Conservation (phyloP, 805 yeast genomes). For the Novakomyces olei region DNA sequence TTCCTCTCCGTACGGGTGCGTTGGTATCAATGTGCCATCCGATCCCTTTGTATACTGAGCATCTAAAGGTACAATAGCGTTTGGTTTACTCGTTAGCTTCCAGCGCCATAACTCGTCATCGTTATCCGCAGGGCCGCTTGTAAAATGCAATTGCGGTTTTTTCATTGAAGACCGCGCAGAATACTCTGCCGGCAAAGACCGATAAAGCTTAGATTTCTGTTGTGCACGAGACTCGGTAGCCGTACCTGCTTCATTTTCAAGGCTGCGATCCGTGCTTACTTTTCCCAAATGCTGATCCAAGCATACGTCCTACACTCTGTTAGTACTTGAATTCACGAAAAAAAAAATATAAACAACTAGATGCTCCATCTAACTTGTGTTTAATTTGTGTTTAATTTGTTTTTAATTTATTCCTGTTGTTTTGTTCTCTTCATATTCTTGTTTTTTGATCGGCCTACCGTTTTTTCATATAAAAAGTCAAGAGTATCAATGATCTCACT, state of each 20-base stretch:
- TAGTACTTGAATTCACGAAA: not conserved
- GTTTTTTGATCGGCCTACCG: conserved; percentile 14
- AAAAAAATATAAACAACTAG: not conserved
- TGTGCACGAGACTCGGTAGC: conserved; percentile 11
- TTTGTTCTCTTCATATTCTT: conserved; percentile 4
- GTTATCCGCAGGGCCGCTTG: conserved; percentile 38
- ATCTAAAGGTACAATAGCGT: conserved; percentile 35
- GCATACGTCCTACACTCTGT: conserved; percentile 6
- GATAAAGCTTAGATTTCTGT: conserved; percentile 17
- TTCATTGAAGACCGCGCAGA: no score
- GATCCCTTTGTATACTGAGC: conserved; percentile 16
- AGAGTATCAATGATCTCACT: conserved; percentile 34
- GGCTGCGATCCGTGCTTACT: conserved; percentile 1
- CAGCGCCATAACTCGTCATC: conserved; percentile 62
- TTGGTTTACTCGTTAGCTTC: conserved; percentile 45
- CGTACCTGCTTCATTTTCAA: not conserved
- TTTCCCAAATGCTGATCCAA: conserved; percentile 18
- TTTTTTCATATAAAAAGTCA: conserved; percentile 53
- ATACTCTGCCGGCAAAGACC: conserved; percentile 10
- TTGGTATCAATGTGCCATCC: conserved; percentile 3
- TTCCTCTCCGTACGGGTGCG: conserved; percentile 55
- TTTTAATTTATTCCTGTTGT: conserved; percentile 9
- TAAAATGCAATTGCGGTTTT: conserved; percentile 54
- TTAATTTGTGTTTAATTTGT: conserved; percentile 7
- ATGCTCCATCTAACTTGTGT: not conserved